Conservation (phyloP, 768 basidiomycete genomes). For the Sporobolomyces phaffii region DNA sequence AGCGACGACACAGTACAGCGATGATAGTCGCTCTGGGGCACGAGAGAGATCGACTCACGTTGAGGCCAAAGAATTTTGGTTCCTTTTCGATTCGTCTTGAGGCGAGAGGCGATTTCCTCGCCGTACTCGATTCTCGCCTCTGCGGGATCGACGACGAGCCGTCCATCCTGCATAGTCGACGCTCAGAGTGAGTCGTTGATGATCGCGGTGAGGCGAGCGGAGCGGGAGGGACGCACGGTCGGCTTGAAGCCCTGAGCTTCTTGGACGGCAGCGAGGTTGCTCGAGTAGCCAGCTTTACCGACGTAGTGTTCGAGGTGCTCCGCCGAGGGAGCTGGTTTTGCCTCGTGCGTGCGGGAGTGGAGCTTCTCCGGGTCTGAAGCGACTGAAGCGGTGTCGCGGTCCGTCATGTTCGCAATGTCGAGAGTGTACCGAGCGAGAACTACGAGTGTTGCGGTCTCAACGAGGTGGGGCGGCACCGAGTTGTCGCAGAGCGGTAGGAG, state of each 20-base stretch:
- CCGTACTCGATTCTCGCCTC: conserved; percentile 63
- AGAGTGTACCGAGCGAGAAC: background rate
- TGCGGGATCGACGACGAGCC: conserved; percentile 40
- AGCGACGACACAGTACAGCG: no score
- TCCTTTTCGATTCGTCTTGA: conserved; percentile 59
- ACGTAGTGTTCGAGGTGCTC: conserved; percentile 33
- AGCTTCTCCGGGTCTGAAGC: conserved; percentile 1
- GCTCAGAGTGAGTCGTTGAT: background rate
- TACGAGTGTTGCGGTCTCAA: no score
- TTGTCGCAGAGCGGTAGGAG: no score
- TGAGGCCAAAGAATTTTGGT: conserved; percentile 65
- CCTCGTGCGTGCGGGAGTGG: background rate
- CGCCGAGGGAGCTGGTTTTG: conserved; percentile 7
- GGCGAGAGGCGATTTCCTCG: conserved; percentile 53
- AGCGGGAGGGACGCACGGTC: no score
- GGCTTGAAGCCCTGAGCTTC: conserved; percentile 31
- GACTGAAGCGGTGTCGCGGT: conserved; percentile 3
- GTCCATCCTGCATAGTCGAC: background rate
- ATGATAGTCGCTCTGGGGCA: no score
- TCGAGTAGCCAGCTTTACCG: conserved; percentile 10
- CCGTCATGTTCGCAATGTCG: conserved; percentile 6
- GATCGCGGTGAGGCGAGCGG: conserved; percentile 13
- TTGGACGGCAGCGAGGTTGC: conserved; percentile 17
- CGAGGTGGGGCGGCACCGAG: no score
- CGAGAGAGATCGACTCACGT: no score